phyloP scores from a whole-genome alignment of 768 basidiomycete species.

The Auricularia heimuer region DNA sequence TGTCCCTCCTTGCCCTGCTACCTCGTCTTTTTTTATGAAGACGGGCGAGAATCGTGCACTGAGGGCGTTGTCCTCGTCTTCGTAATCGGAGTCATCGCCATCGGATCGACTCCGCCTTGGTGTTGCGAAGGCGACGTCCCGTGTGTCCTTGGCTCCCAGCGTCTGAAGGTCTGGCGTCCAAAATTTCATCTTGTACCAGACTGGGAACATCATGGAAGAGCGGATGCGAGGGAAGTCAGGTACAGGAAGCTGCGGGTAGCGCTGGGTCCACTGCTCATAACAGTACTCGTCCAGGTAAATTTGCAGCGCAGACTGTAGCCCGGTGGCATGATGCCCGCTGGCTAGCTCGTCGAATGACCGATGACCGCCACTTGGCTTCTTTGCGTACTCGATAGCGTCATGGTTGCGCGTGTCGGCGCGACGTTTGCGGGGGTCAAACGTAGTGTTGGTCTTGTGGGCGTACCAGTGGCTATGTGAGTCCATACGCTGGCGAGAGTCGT shows the following conservation, averaged over 20 bases:
- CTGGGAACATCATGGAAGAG: background rate
- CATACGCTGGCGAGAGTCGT: background rate
- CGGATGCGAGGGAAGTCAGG: background rate
- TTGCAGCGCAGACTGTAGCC: background rate
- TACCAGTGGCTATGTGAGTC: background rate
- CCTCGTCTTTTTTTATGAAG: background rate
- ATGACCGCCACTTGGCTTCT: background rate
- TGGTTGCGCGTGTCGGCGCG: background rate
- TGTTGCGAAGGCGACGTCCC: background rate
- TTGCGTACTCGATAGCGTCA: background rate
- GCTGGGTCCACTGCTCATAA: background rate
- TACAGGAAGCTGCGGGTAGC: background rate
- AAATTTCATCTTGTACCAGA: background rate
- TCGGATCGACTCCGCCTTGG: background rate
- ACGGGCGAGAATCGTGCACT: background rate
- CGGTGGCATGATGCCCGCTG: background rate
- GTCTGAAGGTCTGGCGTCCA: background rate
- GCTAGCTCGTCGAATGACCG: background rate
- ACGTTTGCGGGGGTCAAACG: background rate
- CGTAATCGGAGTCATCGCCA: too few species aligned
- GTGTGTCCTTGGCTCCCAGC: background rate
- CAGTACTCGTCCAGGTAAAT: background rate
- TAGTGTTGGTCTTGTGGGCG: background rate
- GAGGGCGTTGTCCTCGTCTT: background rate
- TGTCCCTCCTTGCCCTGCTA: background rate